Evolutionary conservation across 306 rosid species (phyloP).

Genomic region (Ceratonia siliqua): DNA sequence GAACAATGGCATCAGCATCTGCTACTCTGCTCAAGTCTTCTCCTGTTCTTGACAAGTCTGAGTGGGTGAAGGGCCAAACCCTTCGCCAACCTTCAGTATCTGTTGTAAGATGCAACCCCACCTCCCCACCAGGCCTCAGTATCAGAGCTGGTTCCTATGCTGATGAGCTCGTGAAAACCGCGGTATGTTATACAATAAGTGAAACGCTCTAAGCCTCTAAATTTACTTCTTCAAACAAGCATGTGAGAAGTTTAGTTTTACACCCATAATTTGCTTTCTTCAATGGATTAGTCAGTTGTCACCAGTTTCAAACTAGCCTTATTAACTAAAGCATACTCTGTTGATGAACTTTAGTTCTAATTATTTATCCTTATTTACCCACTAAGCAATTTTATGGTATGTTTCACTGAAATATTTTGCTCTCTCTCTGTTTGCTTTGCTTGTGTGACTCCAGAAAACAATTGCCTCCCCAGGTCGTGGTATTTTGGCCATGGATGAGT

Average conservation of each 20-base stretch:
- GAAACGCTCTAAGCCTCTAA: not conserved
- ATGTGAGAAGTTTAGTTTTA: not conserved
- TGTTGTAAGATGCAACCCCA: conserved; percentile 56
- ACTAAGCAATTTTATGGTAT: not conserved
- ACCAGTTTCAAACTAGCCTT: not conserved
- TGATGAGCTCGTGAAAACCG: conserved; percentile 95
- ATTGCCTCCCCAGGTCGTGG: conserved; percentile 93
- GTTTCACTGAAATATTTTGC: not conserved
- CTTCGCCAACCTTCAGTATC: conserved; percentile 71
- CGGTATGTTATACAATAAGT: conserved; percentile 46
- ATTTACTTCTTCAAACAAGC: not conserved
- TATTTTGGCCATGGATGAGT: conserved; percentile 95
- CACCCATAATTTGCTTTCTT: not conserved
- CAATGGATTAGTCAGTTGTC: not conserved
- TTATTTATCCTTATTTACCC: not conserved
- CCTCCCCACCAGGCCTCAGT: conserved; percentile 53
- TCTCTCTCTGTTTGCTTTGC: not conserved
- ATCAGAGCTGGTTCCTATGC: conserved; percentile 77
- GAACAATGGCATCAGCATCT: conserved; percentile 63
- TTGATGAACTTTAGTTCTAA: not conserved
- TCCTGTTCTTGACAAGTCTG: conserved; percentile 83
- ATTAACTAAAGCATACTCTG: not conserved
- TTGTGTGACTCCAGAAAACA: conserved; percentile 56
- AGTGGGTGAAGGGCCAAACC: conserved; percentile 81
- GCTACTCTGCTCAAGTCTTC: conserved; percentile 83